Conservation (phyloP, 306 rosid species). For the Biancaea sappan region DNA sequence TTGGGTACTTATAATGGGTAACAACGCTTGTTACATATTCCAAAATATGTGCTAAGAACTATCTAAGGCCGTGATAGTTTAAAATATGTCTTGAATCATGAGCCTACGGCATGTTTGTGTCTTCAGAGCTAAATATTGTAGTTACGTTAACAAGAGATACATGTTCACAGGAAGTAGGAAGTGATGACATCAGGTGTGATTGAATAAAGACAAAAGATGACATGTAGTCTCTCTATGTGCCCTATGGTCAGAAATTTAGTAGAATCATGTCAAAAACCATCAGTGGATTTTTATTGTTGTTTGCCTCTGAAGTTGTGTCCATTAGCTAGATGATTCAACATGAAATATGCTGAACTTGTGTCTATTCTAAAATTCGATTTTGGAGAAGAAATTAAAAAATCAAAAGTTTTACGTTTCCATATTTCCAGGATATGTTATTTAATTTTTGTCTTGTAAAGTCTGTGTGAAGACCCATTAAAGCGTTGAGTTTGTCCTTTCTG, state of each 20-base stretch:
- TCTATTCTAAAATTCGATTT: conserved; percentile 1
- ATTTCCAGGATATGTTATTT: conserved; percentile 2
- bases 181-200: neutral
- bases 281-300: conserved; percentile 5
- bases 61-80: neutral
- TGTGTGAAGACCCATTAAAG: neutral
- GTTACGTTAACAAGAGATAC: neutral
- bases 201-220: conserved; percentile 23
- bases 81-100: conserved; percentile 20
- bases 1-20: conserved; percentile 22
- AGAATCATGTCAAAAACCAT: conserved; percentile 6
- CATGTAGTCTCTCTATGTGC: neutral
- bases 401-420: conserved; percentile 4
- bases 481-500: neutral
- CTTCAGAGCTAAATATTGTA: conserved; percentile 15
- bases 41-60: conserved; percentile 22
- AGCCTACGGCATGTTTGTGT: conserved; percentile 6
- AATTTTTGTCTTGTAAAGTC: conserved; percentile 10
- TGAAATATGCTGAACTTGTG: neutral
- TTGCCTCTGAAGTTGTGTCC: conserved; percentile 1
- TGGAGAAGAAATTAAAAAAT: conserved; percentile 16
- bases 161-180: conserved; percentile 16
- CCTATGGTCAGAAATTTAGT: neutral
- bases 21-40: conserved; percentile 7
- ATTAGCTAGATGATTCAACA: neutral